Percentiles rank a stretch among this genome's conserved stretches.
Evolutionary conservation across 139 green algal species (phyloP).

Genomic region (Chlamydomonas sp.): DNA sequence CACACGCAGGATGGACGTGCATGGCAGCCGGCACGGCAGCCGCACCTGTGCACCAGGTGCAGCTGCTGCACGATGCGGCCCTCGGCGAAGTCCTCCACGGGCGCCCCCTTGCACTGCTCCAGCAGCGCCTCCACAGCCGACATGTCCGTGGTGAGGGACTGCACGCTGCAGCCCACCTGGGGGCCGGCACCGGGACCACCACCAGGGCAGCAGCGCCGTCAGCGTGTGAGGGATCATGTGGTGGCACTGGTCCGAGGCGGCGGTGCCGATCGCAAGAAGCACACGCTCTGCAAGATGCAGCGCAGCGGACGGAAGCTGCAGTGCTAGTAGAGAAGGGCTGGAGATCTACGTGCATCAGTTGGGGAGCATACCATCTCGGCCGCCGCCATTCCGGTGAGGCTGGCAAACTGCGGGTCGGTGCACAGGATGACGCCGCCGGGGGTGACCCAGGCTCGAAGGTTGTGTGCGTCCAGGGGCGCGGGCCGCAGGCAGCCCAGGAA

Average conservation of each 20-base stretch:
- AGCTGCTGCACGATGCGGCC: slow-evolving; percentile 1
- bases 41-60: slow-evolving; percentile 9
- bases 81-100: background rate
- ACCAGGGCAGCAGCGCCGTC: too few relatives aligned
- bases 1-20: too few relatives aligned
- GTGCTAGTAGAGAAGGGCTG: background rate
- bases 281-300: too few relatives aligned
- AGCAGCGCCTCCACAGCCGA: background rate
- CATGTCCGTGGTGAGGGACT: background rate
- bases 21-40: background rate
- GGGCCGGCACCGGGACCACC: background rate
- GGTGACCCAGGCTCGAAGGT: slow-evolving; percentile 35
- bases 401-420: slow-evolving; percentile 27
- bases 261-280: too few relatives aligned
- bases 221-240: too few relatives aligned
- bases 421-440: slow-evolving; percentile 38
- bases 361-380: background rate
- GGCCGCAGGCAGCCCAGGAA: slow-evolving; percentile 43
- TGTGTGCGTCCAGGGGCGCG: background rate
- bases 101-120: slow-evolving; percentile 10
- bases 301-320: too few relatives aligned
- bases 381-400: background rate
- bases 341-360: background rate
- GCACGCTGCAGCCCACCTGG: slow-evolving; percentile 19
- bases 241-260: too few relatives aligned